Percentiles rank a stretch among this genome's conserved stretches.
These are phyloP conservation scores for Ilex asprella DNA, from an alignment of 257 asterid genomes.

Conservation along the genomic window DNA sequence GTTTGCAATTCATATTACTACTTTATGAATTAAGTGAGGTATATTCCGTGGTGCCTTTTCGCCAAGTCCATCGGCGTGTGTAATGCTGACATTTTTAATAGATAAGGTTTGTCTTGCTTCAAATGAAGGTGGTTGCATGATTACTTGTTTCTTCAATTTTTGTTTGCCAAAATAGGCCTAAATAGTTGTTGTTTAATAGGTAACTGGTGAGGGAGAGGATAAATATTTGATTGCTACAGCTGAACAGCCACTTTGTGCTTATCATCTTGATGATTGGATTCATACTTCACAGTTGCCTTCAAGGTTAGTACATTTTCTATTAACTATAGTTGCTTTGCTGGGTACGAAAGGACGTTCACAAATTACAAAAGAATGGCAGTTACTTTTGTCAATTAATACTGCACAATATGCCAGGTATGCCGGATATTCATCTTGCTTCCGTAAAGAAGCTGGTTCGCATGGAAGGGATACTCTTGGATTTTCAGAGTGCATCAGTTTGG, in stretches of 20 bases:
- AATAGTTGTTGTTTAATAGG: constrained; percentile 36
- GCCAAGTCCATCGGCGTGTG: too few species aligned
- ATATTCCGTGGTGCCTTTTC: too few species aligned
- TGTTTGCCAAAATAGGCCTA: constrained; percentile 2
- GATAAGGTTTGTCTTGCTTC: too few species aligned
- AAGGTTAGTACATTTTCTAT: constrained; percentile 36
- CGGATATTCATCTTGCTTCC: constrained; percentile 88
- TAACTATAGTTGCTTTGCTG: constrained; percentile 1
- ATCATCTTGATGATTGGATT: constrained; percentile 89
- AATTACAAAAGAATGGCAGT: background rate
- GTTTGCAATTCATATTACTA: too few species aligned
- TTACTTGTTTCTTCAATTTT: background rate
- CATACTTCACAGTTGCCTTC: constrained; percentile 76
- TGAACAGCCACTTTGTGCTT: constrained; percentile 93
- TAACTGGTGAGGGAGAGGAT: constrained; percentile 96
- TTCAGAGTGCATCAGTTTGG: constrained; percentile 94
- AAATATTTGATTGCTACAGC: constrained; percentile 94
- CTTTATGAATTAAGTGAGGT: too few species aligned
- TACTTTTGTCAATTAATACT: constrained; percentile 3
- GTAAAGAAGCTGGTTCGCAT: constrained; percentile 97
- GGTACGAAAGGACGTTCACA: constrained; percentile 3
- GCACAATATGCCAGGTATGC: constrained; percentile 53
- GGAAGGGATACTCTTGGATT: constrained; percentile 93
- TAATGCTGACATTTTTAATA: too few species aligned
- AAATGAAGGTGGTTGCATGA: background rate